phyloP scores from a whole-genome alignment of 179 eudicot species.

The Drosera spatulata region DNA sequence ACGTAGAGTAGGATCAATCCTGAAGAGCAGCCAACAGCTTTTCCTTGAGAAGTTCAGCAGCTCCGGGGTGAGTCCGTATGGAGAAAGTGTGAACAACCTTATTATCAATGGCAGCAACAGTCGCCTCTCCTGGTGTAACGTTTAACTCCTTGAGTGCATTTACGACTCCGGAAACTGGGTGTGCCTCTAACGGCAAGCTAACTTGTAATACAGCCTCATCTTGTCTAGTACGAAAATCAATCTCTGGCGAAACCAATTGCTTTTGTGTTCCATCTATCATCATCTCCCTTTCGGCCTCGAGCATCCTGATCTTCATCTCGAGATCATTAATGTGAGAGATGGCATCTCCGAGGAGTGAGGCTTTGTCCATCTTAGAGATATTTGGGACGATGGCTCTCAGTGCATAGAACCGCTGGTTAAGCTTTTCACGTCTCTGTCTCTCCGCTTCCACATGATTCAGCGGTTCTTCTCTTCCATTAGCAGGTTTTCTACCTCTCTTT shows the following conservation, averaged over 20 bases:
- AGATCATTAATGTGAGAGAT: constrained; percentile 73
- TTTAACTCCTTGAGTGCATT: constrained; percentile 47
- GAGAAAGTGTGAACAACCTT: constrained; percentile 73
- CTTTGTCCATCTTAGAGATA: constrained; percentile 39
- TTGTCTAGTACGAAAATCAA: constrained; percentile 52
- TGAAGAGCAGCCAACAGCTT: constrained; percentile 55
- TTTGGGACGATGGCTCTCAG: constrained; percentile 79
- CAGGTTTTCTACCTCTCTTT: constrained; percentile 69
- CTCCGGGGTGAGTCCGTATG: constrained; percentile 37
- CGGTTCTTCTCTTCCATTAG: constrained; percentile 13
- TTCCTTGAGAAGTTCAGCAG: constrained; percentile 57
- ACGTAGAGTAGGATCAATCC: constrained; percentile 21
- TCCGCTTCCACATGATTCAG: constrained; percentile 79
- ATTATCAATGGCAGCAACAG: constrained; percentile 44
- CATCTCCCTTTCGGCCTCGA: constrained; percentile 55
- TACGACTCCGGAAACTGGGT: constrained; percentile 57
- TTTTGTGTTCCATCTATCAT: constrained; percentile 18
- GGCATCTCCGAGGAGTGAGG: constrained; percentile 46
- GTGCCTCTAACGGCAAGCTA: constrained; percentile 62
- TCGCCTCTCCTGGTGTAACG: constrained; percentile 39
- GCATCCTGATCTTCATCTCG: constrained; percentile 42
- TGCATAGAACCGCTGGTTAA: constrained; percentile 76
- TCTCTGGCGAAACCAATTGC: constrained; percentile 26
- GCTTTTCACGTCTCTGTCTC: constrained; percentile 81
- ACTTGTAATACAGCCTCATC: constrained; percentile 64